phyloP scores from a whole-genome alignment of 352 stramenopile species.

The Peronospora destructor region DNA sequence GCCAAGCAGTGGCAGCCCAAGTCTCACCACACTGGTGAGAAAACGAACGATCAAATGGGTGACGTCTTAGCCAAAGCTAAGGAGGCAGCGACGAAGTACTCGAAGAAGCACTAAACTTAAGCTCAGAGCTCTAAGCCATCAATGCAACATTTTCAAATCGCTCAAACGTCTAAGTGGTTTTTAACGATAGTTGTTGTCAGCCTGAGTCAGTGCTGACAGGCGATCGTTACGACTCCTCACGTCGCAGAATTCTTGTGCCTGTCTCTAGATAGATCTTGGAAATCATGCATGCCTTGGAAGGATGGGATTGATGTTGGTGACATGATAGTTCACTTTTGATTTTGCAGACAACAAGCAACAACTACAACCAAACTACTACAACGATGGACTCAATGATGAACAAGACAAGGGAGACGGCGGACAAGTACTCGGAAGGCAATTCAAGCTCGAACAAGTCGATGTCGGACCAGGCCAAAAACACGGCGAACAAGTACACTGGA shows the following conservation, averaged over 20 bases:
- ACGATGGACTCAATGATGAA: conserved; percentile 27
- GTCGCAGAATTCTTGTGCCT: background rate
- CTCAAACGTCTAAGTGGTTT: background rate
- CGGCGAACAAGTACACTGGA: conserved; percentile 17
- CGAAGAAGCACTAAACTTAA: conserved; percentile 22
- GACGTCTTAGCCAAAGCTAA: conserved; percentile 21
- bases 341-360: background rate
- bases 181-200: background rate
- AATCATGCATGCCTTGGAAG: background rate
- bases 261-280: background rate
- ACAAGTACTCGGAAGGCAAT: conserved; percentile 7
- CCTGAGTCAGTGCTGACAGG: background rate
- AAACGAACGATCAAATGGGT: conserved; percentile 26
- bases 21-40: conserved; percentile 5
- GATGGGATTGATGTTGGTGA: background rate
- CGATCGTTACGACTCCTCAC: background rate
- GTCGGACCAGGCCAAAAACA: conserved; percentile 22
- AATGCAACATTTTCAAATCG: background rate
- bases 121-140: background rate
- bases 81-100: conserved; percentile 6
- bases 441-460: conserved; percentile 12
- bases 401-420: conserved; percentile 21
- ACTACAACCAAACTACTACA: background rate
- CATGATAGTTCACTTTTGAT: background rate
- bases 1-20: conserved; percentile 27